Evolutionary conservation across 2,329 filamentous ascomycete species (phyloP).

Genomic region (Fusarium ramigenum): DNA sequence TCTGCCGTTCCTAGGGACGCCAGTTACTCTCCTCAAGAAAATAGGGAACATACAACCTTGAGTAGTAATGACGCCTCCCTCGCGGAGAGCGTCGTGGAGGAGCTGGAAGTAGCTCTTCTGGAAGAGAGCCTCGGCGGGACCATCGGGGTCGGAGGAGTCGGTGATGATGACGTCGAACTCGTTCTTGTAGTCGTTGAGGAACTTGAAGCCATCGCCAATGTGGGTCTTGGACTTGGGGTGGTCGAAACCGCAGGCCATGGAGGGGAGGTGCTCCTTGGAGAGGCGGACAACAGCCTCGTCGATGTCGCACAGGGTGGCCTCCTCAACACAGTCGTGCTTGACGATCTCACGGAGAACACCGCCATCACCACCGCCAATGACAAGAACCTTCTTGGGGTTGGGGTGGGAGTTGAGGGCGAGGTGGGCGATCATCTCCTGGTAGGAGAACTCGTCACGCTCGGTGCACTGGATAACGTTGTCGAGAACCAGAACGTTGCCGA

Average conservation of each 20-base stretch:
- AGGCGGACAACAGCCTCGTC: slow-evolving; percentile 98
- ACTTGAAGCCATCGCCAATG: slow-evolving; percentile 98
- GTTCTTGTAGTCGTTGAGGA: slow-evolving; percentile 95
- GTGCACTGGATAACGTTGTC: slow-evolving; percentile 99
- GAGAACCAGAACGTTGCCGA: slow-evolving; percentile 94
- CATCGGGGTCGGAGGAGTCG: slow-evolving; percentile 96
- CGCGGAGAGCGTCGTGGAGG: slow-evolving; percentile 85
- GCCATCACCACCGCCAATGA: slow-evolving; percentile 97
- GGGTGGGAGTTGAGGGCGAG: slow-evolving; percentile 98
- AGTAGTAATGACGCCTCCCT: slow-evolving; percentile 98
- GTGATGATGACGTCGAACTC: slow-evolving; percentile 99
- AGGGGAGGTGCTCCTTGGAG: slow-evolving; percentile 96
- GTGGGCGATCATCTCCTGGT: slow-evolving; percentile 99
- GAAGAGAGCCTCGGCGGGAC: slow-evolving; percentile 95
- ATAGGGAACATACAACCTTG: slow-evolving; percentile 99
- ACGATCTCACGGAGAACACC: slow-evolving; percentile 98
- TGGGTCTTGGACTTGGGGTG: slow-evolving; percentile 94
- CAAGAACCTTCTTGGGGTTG: slow-evolving; percentile 96
- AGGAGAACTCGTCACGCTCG: slow-evolving; percentile 98
- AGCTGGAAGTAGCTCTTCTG: slow-evolving; percentile 99
- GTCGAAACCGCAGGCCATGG: slow-evolving; percentile 91
- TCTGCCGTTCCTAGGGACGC: slow-evolving; percentile 49
- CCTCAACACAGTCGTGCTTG: slow-evolving; percentile 97
- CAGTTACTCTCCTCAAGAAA: slow-evolving; percentile 55
- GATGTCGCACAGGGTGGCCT: slow-evolving; percentile 97